Evolutionary conservation across 1,284 basidiomycete species (phyloP), one percentile per base, ranked within the genome.

Genomic region (Sanghuangporus weigelae): DNA sequence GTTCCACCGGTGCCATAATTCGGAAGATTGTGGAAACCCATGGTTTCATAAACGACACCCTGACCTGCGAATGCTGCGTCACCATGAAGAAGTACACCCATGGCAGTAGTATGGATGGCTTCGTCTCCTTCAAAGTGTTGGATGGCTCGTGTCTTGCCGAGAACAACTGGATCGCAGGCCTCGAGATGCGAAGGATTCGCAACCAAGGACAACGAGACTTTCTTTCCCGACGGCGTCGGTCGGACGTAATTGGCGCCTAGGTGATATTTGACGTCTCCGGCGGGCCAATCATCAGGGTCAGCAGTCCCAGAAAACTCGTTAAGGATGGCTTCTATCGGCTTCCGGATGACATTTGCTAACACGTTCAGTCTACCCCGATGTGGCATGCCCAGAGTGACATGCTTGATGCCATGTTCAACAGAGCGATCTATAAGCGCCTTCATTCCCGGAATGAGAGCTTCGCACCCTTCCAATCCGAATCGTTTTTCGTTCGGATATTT

Each of bases 401-500:
- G 89, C 77, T 96, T 95, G 71, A 98, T 90, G 60, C 97, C 97
- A 69, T 92, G 84, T 70, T 99, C 96, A 71, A 99, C 97, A 19
- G 96, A 96, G 66, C 95, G 91, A 77, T 99, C 97, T 70, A 99
- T 98, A 71, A 99, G 86, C 7, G 95, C 95, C 81, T 99, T 99
- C 95, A 99, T 97, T 71, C 97, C 97, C 53, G 97, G 97, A 72
- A 99, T 93, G 71, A 99, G 87, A 49, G 95, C 86, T 79, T 99
- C 97, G 77, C 95, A 97, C 67, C 97, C 97, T 78, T 99, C 97
- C 60, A 99, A 86, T 78, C 97, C 97, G 78, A 99, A 99, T 62
- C 97, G 92, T 80, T 99, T 99, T 82, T 99, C 97, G 79, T 98
- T 99, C 68, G 97, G 97, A 79, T 95, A 98, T 77, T 99, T 99